Evolutionary conservation across 495 filamentous ascomycete species (phyloP), one percentile per base, ranked within the genome.

Genomic region (Tetracladium marchalianum): DNA sequence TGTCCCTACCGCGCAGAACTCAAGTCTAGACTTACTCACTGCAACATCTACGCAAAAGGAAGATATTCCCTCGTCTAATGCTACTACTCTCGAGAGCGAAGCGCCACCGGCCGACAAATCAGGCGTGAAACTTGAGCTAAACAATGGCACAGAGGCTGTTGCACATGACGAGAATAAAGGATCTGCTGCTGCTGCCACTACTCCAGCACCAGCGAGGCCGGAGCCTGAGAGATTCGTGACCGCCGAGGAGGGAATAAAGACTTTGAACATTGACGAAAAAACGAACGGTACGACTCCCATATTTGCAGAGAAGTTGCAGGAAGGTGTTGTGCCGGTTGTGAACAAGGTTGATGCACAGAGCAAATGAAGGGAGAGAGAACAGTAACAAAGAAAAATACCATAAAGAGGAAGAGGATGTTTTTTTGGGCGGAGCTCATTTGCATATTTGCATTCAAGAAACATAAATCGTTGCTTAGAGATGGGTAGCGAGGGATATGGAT

Each of bases 211-310:
- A 1, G 31, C 38, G 12, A 18, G 49, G 11, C 54, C 54, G 7
- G 51, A 48, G 31, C 54, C 54, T 7, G 37, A 40, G 4, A 34
- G 35, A 24, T 51, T 54, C 18, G 44, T 49, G 17, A 53, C 54
- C 0, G 50, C 54, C 2, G 22, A 11, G 12, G 48, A 58, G 27
- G 48, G 40, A 9, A 16, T 58, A n/a, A 18, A 50, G 6, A 41
- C 18, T 11, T 31, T 57, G n/a, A 43, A n/a, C n/a, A 16, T 58
- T 5, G 47, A 54, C 15, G 55, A 54, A 42, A 52, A 58, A 15
- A 31, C 17, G 16, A 11, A 39, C 7, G 22, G 22, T 27, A 7
- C 22, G 22, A 27, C 22, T 27, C 22, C 12, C 4, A 17, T 18
- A 1, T 11, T 15, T 11, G 17, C 37, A 11, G 37, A 15, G 37